These are phyloP conservation scores for Coemansia erecta DNA, from an alignment of 192 early-diverging fungal genomes.

Conservation along the genomic window DNA sequence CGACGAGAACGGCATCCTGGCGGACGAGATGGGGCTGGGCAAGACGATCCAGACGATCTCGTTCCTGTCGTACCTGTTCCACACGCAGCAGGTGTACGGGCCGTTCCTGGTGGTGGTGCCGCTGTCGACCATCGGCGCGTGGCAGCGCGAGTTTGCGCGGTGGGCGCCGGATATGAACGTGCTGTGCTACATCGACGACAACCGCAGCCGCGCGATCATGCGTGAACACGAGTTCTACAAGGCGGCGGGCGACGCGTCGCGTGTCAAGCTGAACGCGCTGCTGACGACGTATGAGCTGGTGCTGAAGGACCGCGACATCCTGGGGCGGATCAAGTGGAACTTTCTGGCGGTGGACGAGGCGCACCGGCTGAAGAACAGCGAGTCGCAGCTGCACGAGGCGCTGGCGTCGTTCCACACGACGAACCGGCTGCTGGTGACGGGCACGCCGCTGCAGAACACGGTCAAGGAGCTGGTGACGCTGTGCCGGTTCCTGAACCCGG, in stretches of 20 bases:
- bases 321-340: constrained; percentile 86
- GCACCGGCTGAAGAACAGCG: constrained; percentile 94
- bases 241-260: constrained; percentile 40
- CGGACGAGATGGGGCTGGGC: constrained; percentile 94
- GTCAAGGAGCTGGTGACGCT: constrained; percentile 91
- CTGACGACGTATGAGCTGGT: constrained; percentile 96
- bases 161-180: constrained; percentile 97
- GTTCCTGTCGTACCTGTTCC: constrained; percentile 86
- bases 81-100: constrained; percentile 80
- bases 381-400: constrained; percentile 92
- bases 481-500: constrained; percentile 92
- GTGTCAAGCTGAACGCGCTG: constrained; percentile 85
- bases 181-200: constrained; percentile 86
- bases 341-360: constrained; percentile 97
- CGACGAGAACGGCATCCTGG: constrained; percentile 95
- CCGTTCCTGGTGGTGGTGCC: constrained; percentile 97
- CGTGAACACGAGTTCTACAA: constrained; percentile 94
- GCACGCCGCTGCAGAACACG: constrained; percentile 98
- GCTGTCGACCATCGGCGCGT: constrained; percentile 89
- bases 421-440: constrained; percentile 94
- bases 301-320: constrained; percentile 80
- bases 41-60: constrained; percentile 98
- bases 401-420: constrained; percentile 82
- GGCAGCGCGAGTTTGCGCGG: constrained; percentile 92
- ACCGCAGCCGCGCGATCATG: constrained; percentile 75